Conservation (phyloP, 257 asterid genomes). For the Nicotiana obtusifolia region DNA sequence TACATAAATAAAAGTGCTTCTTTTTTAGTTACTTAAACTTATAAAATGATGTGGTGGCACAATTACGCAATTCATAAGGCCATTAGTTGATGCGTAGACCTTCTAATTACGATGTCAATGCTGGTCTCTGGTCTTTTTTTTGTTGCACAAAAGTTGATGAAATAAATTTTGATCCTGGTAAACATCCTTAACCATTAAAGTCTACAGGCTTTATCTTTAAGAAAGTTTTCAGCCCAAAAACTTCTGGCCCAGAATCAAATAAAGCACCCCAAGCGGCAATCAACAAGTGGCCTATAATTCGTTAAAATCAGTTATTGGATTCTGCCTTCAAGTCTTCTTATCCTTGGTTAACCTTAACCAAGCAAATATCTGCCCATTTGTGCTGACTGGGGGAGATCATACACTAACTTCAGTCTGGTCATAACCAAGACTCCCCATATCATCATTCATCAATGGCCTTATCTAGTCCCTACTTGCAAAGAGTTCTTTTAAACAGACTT, state of each 20-base stretch:
- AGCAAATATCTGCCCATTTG: conserved; percentile 17
- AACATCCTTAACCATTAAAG: background rate
- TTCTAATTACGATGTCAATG: background rate
- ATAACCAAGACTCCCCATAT: conserved; percentile 8
- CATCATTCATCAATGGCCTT: conserved; percentile 45
- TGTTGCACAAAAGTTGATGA: background rate
- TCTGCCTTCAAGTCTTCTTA: conserved; percentile 31
- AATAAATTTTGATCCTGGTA: background rate
- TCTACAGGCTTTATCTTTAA: background rate
- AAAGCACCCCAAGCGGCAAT: background rate
- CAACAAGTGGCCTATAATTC: conserved; percentile 18
- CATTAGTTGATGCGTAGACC: background rate
- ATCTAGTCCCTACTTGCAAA: conserved; percentile 57
- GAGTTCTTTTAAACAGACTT: conserved; percentile 37
- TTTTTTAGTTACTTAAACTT: background rate
- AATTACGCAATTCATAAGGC: background rate
- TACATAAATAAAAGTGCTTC: too few relatives aligned
- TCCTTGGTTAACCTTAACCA: conserved; percentile 44
- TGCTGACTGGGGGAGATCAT: background rate
- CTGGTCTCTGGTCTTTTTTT: background rate
- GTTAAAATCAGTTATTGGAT: conserved; percentile 53
- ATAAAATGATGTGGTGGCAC: background rate
- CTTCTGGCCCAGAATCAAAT: background rate
- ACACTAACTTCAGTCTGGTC: conserved; percentile 1
- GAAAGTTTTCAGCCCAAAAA: background rate